A percentile compares a stretch with the other conserved stretches of the same genome.
These are phyloP conservation scores for Sporopachydermia lactativora DNA, from an alignment of 805 yeast genomes.

Conservation along the genomic window DNA sequence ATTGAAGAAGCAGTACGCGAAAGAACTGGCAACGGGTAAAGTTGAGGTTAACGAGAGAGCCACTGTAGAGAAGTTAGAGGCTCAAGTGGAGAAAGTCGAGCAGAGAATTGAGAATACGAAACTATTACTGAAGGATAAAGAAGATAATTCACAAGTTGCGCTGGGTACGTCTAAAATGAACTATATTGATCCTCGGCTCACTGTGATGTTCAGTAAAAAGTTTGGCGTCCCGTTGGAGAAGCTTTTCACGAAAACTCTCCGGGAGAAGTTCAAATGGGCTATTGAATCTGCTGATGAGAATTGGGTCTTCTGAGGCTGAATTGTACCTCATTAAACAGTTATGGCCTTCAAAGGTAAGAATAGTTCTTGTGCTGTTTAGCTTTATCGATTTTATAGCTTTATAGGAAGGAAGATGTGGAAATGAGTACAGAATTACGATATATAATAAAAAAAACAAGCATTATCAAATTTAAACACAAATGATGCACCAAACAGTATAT, in stretches of 20 bases:
- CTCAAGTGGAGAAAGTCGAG: conserved; percentile 59
- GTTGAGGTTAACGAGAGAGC: conserved; percentile 32
- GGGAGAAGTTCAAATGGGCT: conserved; percentile 95
- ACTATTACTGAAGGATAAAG: conserved; percentile 77
- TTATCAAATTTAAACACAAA: too few species aligned
- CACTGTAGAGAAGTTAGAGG: conserved; percentile 56
- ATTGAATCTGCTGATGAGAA: conserved; percentile 77
- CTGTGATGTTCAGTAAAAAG: conserved; percentile 80
- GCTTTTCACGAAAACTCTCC: conserved; percentile 74
- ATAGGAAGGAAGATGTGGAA: too few species aligned
- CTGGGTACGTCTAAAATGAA: conserved; percentile 88
- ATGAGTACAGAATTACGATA: too few species aligned
- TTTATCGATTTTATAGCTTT: too few species aligned
- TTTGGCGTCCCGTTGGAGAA: conserved; percentile 85
- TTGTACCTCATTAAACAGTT: conserved; percentile 2
- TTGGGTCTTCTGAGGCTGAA: conserved; percentile 70
- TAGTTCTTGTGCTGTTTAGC: too few species aligned
- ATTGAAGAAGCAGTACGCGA: conserved; percentile 31
- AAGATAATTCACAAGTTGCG: conserved; percentile 88
- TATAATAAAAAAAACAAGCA: too few species aligned
- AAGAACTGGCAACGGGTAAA: conserved; percentile 45
- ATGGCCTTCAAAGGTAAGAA: too few species aligned
- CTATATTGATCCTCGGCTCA: conserved; percentile 87
- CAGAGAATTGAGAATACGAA: conserved; percentile 53
- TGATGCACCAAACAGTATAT: too few species aligned